Evolutionary conservation across 768 basidiomycete genomes (phyloP).

Genomic region (Rubroboletus pulcherrimus): DNA sequence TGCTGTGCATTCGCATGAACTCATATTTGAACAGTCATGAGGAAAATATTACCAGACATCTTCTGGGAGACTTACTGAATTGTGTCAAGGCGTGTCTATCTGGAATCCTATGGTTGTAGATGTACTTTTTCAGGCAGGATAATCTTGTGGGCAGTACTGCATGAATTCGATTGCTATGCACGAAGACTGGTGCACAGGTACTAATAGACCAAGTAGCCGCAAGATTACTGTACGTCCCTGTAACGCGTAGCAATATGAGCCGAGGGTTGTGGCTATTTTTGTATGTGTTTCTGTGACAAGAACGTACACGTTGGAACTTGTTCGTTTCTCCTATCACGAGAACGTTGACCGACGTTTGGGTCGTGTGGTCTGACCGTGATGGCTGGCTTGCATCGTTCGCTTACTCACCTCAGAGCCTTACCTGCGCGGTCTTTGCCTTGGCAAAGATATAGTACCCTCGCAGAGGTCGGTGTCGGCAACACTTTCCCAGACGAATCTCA

Average conservation of each 20-base stretch:
- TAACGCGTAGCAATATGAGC: too few relatives aligned
- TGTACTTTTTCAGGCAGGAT: neutral
- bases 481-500: constrained; percentile 2
- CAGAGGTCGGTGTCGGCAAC: constrained; percentile 17
- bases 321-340: neutral
- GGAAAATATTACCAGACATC: constrained; percentile 63
- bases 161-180: neutral
- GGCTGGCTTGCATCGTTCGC: constrained; percentile 14
- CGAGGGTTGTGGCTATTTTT: too few relatives aligned
- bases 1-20: neutral
- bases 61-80: constrained; percentile 77
- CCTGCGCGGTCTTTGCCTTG: constrained; percentile 2
- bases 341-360: neutral
- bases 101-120: neutral
- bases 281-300: neutral
- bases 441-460: constrained; percentile 22
- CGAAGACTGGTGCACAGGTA: neutral
- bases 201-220: too few relatives aligned
- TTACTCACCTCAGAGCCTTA: constrained; percentile 2
- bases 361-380: neutral
- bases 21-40: constrained; percentile 57
- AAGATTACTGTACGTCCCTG: too few relatives aligned
- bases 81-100: neutral
- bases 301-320: neutral
- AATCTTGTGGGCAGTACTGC: neutral